Evolutionary conservation across 441 rosid species (phyloP).

Genomic region (Kokia cookei): DNA sequence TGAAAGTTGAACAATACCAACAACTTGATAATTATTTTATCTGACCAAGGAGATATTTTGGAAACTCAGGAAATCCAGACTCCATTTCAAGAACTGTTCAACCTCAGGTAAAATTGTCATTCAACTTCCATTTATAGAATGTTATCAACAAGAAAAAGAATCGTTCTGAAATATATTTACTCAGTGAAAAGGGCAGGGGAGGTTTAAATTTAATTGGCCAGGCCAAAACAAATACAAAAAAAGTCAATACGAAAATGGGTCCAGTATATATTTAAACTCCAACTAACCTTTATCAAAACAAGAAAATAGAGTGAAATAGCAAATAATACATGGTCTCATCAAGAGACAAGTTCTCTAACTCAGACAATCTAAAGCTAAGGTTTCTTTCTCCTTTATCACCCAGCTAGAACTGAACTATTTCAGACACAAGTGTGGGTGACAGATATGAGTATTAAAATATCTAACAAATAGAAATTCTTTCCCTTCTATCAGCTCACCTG

Average conservation of each 20-base stretch:
- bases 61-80: neutral
- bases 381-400: neutral
- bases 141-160: slow-evolving; percentile 2
- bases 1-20: slow-evolving; percentile 21
- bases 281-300: neutral
- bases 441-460: neutral
- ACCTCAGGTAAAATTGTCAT: neutral
- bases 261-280: neutral
- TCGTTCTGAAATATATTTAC: neutral
- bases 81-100: neutral
- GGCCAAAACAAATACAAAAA: neutral
- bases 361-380: neutral
- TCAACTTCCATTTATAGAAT: neutral
- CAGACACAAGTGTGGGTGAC: neutral
- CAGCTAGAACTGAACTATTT: neutral
- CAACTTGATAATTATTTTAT: neutral
- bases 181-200: neutral
- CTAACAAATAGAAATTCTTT: neutral
- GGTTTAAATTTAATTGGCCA: neutral
- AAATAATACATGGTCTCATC: neutral
- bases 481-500: slow-evolving; percentile 28
- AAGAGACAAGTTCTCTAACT: slow-evolving; percentile 1
- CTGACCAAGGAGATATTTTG: neutral
- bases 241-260: neutral
- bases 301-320: neutral